These are phyloP conservation scores for Microbotryum silenes-acaulis DNA, from an alignment of 1,284 basidiomycete genomes.

Conservation along the genomic window DNA sequence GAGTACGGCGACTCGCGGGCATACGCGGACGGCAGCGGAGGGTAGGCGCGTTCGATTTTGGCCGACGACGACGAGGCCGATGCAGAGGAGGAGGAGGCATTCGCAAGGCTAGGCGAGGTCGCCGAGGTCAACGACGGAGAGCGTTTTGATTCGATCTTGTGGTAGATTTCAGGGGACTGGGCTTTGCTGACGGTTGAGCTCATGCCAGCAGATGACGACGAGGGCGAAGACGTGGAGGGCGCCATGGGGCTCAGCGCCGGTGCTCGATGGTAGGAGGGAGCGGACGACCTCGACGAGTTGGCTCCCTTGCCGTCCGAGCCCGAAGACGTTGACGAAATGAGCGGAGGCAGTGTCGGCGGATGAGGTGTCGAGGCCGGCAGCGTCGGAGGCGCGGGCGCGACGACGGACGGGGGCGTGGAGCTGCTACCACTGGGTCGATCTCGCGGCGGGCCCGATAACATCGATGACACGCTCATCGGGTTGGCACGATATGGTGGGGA, in stretches of 20 bases:
- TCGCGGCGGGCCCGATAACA: conserved; percentile 23
- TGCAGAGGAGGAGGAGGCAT: background rate
- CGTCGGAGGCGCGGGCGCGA: background rate
- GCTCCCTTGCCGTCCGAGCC: too few species aligned
- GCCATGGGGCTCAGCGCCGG: background rate
- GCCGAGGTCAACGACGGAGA: background rate
- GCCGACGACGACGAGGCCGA: background rate
- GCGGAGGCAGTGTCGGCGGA: background rate
- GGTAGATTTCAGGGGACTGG: background rate
- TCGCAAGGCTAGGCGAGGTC: background rate
- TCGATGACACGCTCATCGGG: conserved; percentile 30
- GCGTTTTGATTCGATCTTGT: background rate
- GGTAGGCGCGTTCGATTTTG: conserved; percentile 16
- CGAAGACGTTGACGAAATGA: too few species aligned
- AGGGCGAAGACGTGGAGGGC: background rate
- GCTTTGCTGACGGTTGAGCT: background rate
- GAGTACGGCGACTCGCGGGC: conserved; percentile 29
- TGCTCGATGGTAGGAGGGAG: too few species aligned
- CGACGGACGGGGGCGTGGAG: background rate
- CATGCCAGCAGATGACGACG: background rate
- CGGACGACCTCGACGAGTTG: too few species aligned
- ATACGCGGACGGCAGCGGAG: conserved; percentile 28
- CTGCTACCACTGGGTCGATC: background rate
- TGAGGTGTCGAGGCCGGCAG: conserved; percentile 12
- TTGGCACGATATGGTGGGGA: conserved; percentile 7